Evolutionary conservation across 768 basidiomycete genomes (phyloP).

Genomic region (Tylopilus plumbeoviolaceoides): DNA sequence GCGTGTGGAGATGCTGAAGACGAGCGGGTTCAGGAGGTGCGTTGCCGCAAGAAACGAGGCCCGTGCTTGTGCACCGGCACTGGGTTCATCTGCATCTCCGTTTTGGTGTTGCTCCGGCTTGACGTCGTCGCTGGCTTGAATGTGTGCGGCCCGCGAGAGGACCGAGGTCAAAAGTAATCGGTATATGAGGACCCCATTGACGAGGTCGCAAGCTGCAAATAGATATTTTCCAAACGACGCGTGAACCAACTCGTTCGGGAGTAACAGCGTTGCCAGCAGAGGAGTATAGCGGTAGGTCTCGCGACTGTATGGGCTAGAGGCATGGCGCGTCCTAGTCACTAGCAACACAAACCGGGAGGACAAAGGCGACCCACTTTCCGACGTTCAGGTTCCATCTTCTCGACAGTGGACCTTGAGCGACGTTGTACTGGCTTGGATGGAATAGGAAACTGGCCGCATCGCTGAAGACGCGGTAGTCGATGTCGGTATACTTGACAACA

Average conservation of each 20-base stretch:
- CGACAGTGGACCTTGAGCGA: slow-evolving; percentile 59
- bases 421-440: slow-evolving; percentile 44
- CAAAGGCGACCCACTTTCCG: slow-evolving; percentile 67
- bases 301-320: slow-evolving; percentile 76
- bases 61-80: slow-evolving; percentile 9
- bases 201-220: slow-evolving; percentile 79
- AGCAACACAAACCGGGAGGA: background rate
- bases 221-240: slow-evolving; percentile 89
- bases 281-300: slow-evolving; percentile 98
- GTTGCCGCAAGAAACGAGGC: slow-evolving; percentile 60
- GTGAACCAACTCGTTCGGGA: slow-evolving; percentile 78
- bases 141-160: slow-evolving; percentile 31
- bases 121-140: background rate
- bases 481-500: slow-evolving; percentile 92
- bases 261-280: slow-evolving; percentile 74
- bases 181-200: slow-evolving; percentile 74
- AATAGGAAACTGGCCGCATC: slow-evolving; percentile 80
- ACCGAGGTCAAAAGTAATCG: slow-evolving; percentile 50
- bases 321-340: slow-evolving; percentile 3
- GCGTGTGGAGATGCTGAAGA: slow-evolving; percentile 94
- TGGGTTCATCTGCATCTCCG: background rate
- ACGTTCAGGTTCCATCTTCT: slow-evolving; percentile 37
- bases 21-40: slow-evolving; percentile 91
- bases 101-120: slow-evolving; percentile 3
- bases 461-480: slow-evolving; percentile 94